Evolutionary conservation across 352 stramenopile species (phyloP), one percentile per base, ranked within the genome.

Genomic region (Globisporangium emineosum): DNA sequence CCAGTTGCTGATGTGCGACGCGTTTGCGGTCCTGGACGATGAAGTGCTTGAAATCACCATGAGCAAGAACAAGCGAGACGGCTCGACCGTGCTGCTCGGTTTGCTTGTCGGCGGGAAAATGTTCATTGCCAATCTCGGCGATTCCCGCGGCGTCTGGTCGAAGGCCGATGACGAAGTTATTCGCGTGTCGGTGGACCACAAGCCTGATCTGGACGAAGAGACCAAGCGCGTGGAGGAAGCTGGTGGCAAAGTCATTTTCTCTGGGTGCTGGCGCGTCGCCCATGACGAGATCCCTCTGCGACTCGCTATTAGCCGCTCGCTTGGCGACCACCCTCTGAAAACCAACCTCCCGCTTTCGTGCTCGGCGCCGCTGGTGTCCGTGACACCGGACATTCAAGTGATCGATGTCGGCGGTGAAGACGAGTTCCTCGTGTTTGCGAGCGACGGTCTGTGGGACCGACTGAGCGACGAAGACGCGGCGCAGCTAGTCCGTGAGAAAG

Each of bases 291-390:
- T 90, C 15, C 76, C 81, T 5, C 58, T 93, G 29, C 82, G 85
- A 0, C 61, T 93, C n/a, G 85, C 85, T 13, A 86, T 93, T 32
- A 93, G 81, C 51, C 77, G 85, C 49, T 90, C 85, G 40, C 64
- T 93, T 2, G 85, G 85, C n/a, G 85, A 93, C 45, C 85, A 93
- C 57, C 85, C 80, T 35, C 73, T 93, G 10, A 93, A 93, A 72
- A 74, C 67, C 13, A 85, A 88, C 52, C 64, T 90, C 7, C 80
- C 81, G 13, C 49, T 72, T 4, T 86, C 78, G 57, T 90, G 77
- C 69, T 79, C 78, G 7, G 80, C 72, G 35, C 80, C 84, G 37
- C 71, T 91, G 3, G 82, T 93, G 51, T 91, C 85, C 12, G 76
- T 88, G 30, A 78, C 84, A 33, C 85, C 85, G 2, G 83, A 92